A percentile compares a stretch with the other conserved stretches of the same genome.
Evolutionary conservation across 805 yeast species (phyloP).

Genomic region (Starmerella potacharoeniae): DNA sequence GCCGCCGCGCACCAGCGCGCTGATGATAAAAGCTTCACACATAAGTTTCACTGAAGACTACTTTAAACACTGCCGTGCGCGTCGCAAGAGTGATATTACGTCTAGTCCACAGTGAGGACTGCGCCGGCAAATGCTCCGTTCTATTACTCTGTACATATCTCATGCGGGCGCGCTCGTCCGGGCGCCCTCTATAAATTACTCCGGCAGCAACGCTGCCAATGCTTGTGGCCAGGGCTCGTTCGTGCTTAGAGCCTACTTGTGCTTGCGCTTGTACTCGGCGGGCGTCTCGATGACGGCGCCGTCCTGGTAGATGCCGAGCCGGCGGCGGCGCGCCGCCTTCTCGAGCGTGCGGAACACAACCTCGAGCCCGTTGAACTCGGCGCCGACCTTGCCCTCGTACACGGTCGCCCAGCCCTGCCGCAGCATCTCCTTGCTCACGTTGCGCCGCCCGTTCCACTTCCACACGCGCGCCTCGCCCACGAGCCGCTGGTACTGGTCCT

Average conservation of each 20-base stretch:
- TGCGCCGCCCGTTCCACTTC: constrained; percentile 58
- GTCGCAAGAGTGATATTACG: too few relatives aligned
- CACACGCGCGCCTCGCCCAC: constrained; percentile 62
- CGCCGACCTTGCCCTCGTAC: constrained; percentile 70
- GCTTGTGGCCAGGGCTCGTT: neutral
- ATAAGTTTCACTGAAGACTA: too few relatives aligned
- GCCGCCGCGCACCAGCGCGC: too few relatives aligned
- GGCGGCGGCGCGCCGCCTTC: constrained; percentile 41
- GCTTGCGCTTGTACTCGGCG: constrained; percentile 51
- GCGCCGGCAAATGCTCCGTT: too few relatives aligned
- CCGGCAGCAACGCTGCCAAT: too few relatives aligned
- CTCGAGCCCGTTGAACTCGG: constrained; percentile 78
- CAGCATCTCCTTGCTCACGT: constrained; percentile 82
- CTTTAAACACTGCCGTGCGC: too few relatives aligned
- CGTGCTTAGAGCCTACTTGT: too few relatives aligned
- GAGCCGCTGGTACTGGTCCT: constrained; percentile 82
- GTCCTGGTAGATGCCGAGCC: constrained; percentile 55
- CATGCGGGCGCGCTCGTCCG: too few relatives aligned
- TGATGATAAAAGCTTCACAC: too few relatives aligned
- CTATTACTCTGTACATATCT: too few relatives aligned
- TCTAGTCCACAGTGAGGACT: too few relatives aligned
- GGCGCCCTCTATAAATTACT: too few relatives aligned
- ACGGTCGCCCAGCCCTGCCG: constrained; percentile 73
- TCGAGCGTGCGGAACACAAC: constrained; percentile 49
- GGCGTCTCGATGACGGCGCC: constrained; percentile 53